These are phyloP conservation scores for Suhomyces chickasaworum DNA, from an alignment of 1,139 yeast species.

Conservation along the genomic window DNA sequence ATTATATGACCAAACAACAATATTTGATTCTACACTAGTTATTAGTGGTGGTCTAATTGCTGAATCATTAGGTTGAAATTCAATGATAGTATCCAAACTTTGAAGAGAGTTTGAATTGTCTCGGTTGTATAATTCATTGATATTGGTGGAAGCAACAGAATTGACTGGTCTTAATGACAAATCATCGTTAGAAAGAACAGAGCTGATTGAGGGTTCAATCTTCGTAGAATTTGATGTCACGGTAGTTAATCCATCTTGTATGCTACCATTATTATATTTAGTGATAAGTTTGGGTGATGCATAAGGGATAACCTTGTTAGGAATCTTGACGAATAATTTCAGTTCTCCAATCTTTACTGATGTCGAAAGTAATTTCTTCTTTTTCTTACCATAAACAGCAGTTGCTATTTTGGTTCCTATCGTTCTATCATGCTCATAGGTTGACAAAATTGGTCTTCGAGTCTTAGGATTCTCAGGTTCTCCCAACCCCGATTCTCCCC, in stretches of 20 bases:
- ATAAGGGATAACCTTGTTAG: constrained; percentile 39
- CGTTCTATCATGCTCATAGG: constrained; percentile 29
- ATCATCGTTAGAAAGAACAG: constrained; percentile 8
- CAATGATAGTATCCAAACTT: constrained; percentile 30
- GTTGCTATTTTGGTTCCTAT: constrained; percentile 28
- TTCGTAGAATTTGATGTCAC: constrained; percentile 10
- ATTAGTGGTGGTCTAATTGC: constrained; percentile 36
- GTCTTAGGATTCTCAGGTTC: not conserved
- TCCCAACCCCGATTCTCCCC: not conserved
- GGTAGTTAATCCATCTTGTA: constrained; percentile 5
- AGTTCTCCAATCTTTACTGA: constrained; percentile 38
- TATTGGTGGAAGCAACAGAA: constrained; percentile 23
- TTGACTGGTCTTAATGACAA: constrained; percentile 20
- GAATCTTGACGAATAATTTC: constrained; percentile 37
- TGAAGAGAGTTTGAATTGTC: constrained; percentile 25
- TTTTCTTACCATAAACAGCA: constrained; percentile 40
- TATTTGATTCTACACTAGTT: constrained; percentile 36
- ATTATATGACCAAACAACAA: constrained; percentile 46
- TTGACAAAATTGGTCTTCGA: not conserved
- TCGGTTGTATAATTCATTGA: constrained; percentile 38
- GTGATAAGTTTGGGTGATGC: constrained; percentile 41
- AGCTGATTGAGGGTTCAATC: not conserved
- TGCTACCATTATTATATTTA: constrained; percentile 35
- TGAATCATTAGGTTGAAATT: constrained; percentile 27
- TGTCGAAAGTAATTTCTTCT: constrained; percentile 41